Percentiles rank a stretch among this genome's conserved stretches.
These are phyloP conservation scores for Apiospora arundinis DNA, from an alignment of 2,329 filamentous ascomycete species.

Conservation along the genomic window DNA sequence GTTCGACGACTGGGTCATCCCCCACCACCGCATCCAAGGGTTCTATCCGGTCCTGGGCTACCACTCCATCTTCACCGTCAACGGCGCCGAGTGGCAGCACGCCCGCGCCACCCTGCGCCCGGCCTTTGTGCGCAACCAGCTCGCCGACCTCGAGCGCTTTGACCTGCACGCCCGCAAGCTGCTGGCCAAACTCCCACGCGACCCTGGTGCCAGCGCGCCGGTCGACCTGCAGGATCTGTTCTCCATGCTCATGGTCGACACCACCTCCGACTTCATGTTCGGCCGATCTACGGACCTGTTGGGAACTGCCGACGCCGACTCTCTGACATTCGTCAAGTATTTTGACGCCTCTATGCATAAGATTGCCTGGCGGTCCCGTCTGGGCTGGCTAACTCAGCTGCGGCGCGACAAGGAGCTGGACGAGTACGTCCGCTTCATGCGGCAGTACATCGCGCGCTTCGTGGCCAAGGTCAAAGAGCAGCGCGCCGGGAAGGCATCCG, in stretches of 20 bases:
- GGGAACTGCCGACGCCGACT: conserved; percentile 43
- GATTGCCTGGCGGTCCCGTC: conserved; percentile 45
- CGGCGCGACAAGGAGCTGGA: conserved; percentile 46
- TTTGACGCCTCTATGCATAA: conserved; percentile 55
- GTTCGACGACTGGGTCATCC: conserved; percentile 57
- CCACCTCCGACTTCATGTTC: conserved; percentile 70
- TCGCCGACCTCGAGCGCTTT: conserved; percentile 73
- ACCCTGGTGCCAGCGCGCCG: conserved; percentile 47
- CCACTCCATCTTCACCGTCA: conserved; percentile 60
- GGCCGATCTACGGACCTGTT: conserved; percentile 51
- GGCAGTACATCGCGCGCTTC: conserved; percentile 49
- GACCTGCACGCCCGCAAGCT: conserved; percentile 71
- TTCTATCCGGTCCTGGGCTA: conserved; percentile 53
- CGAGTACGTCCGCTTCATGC: conserved; percentile 47
- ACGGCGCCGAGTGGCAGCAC: conserved; percentile 60
- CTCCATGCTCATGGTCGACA: conserved; percentile 70
- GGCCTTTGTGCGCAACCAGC: conserved; percentile 58
- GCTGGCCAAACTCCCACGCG: conserved; percentile 62
- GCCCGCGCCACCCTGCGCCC: conserved; percentile 59
- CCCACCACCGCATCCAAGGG: conserved; percentile 42
- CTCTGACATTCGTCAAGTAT: conserved; percentile 50
- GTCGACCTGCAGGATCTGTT: conserved; percentile 70
- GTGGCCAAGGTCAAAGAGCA: conserved; percentile 37
- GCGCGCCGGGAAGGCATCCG: conserved; percentile 40
- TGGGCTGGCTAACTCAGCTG: conserved; percentile 47